Evolutionary conservation across 164 flowering plant species (phyloP).

Genomic region (Paratinospora sagittata): DNA sequence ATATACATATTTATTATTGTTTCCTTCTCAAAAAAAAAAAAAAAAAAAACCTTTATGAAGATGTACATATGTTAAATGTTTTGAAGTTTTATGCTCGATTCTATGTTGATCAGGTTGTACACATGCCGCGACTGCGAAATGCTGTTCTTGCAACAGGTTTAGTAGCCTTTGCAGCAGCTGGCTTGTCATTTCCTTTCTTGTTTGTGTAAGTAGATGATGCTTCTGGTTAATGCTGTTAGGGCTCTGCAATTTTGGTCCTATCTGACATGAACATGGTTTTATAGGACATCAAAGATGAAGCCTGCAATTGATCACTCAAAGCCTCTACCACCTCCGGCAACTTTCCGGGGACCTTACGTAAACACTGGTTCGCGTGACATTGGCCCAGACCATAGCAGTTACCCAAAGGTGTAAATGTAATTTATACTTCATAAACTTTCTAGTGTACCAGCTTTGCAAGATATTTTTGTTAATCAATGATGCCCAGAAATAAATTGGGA

Average conservation of each 20-base stretch:
- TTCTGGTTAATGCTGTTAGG: neutral
- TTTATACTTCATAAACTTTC: neutral
- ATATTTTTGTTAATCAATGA: conserved; percentile 24
- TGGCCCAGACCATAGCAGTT: conserved; percentile 67
- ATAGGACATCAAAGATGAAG: conserved; percentile 47
- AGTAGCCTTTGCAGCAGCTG: conserved; percentile 68
- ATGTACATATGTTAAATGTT: neutral
- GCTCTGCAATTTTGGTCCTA: neutral
- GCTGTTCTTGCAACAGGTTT: conserved; percentile 66
- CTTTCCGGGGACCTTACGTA: conserved; percentile 87
- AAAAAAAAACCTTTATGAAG: neutral
- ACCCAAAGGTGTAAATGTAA: conserved; percentile 58
- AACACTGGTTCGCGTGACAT: conserved; percentile 94
- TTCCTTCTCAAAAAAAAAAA: no score
- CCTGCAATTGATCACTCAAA: conserved; percentile 90
- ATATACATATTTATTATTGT: no score
- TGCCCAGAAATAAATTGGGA: neutral
- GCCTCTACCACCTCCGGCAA: conserved; percentile 90
- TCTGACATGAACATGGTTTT: conserved; percentile 5
- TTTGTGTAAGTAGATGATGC: conserved; percentile 58
- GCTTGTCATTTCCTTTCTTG: conserved; percentile 87
- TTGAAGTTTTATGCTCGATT: neutral
- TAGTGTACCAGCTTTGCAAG: neutral
- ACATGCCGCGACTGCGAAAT: conserved; percentile 57
- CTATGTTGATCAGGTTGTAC: conserved; percentile 10